phyloP scores from a whole-genome alignment of 208 protist genomes.

The Wallacemonas sp. region DNA sequence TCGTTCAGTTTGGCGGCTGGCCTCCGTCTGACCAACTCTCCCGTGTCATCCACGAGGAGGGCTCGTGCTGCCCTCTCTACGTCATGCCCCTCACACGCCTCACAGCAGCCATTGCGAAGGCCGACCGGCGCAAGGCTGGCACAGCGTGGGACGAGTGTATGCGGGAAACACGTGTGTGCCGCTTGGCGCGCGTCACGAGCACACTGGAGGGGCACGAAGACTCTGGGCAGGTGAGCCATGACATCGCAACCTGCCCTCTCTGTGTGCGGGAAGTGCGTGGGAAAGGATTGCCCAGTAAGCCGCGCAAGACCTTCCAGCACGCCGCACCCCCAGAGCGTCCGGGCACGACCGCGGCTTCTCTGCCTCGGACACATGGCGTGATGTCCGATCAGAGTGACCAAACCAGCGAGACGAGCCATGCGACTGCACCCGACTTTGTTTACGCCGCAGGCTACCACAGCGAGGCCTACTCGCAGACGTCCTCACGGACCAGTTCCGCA shows the following conservation, averaged over 20 bases:
- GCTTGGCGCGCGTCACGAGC: neutral
- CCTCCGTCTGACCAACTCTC: constrained; percentile 35
- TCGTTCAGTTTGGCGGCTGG: constrained; percentile 63
- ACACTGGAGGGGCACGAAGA: neutral
- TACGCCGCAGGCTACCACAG: constrained; percentile 25
- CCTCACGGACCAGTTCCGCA: neutral
- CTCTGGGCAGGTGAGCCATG: too few relatives aligned
- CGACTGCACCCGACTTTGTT: neutral
- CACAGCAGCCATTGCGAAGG: constrained; percentile 27
- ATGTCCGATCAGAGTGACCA: neutral
- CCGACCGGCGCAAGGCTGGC: constrained; percentile 21
- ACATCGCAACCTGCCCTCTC: too few relatives aligned
- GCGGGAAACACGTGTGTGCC: neutral
- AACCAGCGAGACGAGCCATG: too few relatives aligned
- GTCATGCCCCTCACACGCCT: constrained; percentile 28
- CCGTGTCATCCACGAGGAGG: constrained; percentile 35
- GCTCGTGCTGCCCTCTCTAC: constrained; percentile 38
- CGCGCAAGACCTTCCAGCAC: too few relatives aligned
- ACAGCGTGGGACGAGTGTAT: neutral
- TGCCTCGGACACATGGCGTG: too few relatives aligned
- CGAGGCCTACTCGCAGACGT: neutral
- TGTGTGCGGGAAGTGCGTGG: too few relatives aligned
- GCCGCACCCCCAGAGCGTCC: too few relatives aligned
- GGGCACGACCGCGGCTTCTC: too few relatives aligned
- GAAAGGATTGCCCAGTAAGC: too few relatives aligned